Evolutionary conservation across 768 basidiomycete genomes (phyloP), one percentile per base, ranked within the genome.

Genomic region (Termitomyces sp.): DNA sequence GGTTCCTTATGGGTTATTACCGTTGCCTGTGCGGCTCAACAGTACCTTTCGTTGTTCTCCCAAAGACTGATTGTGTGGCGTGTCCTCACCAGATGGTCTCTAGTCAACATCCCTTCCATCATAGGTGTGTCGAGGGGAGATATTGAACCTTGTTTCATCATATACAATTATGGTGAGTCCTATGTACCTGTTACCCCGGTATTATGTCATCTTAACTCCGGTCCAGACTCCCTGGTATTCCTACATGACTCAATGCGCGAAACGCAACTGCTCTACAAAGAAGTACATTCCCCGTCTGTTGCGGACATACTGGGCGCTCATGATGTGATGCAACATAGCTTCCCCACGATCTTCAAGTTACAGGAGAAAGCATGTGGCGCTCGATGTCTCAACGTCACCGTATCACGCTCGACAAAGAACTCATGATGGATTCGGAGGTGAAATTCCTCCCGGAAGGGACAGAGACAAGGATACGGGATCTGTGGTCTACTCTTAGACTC

Each of bases 1-100:
- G 52, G n/a, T 61, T 61, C 40, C 55, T 61, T 4, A 61, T 61
- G 60, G 42, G 55, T 32, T 61, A 61, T 45, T 61, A 61, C 34
- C 60, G 56, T 57, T 61, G 60, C 29, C 14, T 61, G 60, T 61
- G 17, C 3, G 56, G 34, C 15, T 38, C 17, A 42, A 9, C 37
- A 50, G 14, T 11, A 40, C n/a, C 37, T 48, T 29, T 53, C 11
- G 5, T 29, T 37, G 11, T 9, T 25, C 17, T 42, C 7, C 6
- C 14, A 15, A 29, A 32, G 12, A 31, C 56, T 61, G 56, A 61
- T 45, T n/a, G 1, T 17, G n/a, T 50, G 14, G 42, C n/a, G 29
- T 56, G 25, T 10, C 15, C 20, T 32, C 31, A 36, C 31, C 31
- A 61, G 60, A 52, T 61, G 60, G 60, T 61, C 60, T 49, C 25